phyloP scores from a whole-genome alignment of 2,329 filamentous ascomycete genomes.

The Periglandula ipomoeae region DNA sequence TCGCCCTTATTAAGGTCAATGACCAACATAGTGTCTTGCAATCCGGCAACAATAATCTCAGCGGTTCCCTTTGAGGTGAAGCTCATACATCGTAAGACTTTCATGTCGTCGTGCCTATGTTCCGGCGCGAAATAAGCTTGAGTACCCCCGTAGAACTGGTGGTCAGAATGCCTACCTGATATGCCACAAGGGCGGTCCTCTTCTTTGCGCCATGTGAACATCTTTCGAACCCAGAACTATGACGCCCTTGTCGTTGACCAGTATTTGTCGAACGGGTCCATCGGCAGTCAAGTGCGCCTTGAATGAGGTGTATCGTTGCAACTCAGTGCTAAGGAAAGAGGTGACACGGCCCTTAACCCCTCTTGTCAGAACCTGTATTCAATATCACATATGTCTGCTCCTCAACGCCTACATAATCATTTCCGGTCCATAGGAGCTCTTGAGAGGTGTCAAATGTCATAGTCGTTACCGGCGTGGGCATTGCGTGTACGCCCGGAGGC shows the following conservation, averaged over 20 bases:
- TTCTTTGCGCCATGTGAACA: conserved; percentile 78
- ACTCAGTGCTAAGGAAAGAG: conserved; percentile 78
- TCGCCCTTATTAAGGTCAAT: conserved; percentile 62
- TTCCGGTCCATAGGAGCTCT: conserved; percentile 88
- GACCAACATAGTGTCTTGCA: conserved; percentile 78
- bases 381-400: not conserved
- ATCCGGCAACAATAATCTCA: conserved; percentile 79
- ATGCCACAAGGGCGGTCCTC: conserved; percentile 83
- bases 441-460: conserved; percentile 83
- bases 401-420: conserved; percentile 62
- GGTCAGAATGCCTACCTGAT: conserved; percentile 45
- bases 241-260: conserved; percentile 86
- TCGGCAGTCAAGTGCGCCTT: conserved; percentile 65
- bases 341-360: conserved; percentile 67
- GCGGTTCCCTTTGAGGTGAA: conserved; percentile 79
- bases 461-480: conserved; percentile 64
- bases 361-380: conserved; percentile 15
- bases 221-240: conserved; percentile 75
- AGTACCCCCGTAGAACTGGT: not conserved
- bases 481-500: conserved; percentile 60
- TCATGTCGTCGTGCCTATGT: conserved; percentile 62
- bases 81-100: conserved; percentile 86
- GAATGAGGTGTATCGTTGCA: conserved; percentile 86
- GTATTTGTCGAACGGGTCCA: conserved; percentile 74
- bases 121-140: not conserved